Evolutionary conservation across 2,329 filamentous ascomycete genomes (phyloP).

Genomic region (Fusarium ramigenum): DNA sequence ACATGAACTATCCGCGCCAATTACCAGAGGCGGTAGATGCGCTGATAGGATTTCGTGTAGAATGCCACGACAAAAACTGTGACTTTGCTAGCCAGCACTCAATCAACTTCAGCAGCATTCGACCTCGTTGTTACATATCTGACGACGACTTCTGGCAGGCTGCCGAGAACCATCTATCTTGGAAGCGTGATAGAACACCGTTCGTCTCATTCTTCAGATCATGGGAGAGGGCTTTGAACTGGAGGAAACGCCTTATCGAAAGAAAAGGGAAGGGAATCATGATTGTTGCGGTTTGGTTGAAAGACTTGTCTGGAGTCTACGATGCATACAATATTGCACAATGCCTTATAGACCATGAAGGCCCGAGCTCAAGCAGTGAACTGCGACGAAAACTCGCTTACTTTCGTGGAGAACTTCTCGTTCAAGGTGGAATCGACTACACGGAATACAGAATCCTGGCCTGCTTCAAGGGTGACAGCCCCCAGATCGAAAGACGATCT

Average conservation of each 20-base stretch:
- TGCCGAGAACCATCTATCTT: not conserved
- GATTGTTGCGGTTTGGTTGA: not conserved
- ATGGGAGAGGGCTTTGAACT: not conserved
- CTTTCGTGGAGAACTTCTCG: not conserved
- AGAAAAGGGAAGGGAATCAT: not conserved
- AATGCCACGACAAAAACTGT: not conserved
- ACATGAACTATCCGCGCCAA: not conserved
- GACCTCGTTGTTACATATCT: too few species aligned
- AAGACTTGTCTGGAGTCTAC: not conserved
- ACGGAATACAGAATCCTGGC: not conserved
- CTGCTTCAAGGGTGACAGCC: not conserved
- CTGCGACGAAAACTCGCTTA: rapidly evolving
- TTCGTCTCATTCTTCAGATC: not conserved
- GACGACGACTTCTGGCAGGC: not conserved
- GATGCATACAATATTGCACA: not conserved
- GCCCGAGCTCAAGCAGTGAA: rapidly evolving
- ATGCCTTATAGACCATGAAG: not conserved
- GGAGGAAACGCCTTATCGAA: not conserved
- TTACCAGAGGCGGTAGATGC: not conserved
- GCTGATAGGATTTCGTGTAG: not conserved
- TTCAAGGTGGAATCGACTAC: not conserved
- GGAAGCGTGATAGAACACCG: not conserved
- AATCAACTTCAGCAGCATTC: not conserved
- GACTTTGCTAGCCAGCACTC: not conserved
- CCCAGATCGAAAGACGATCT: not conserved